Base-by-base conservation (phyloP, 345 rosid species). In the Iberis pinnata region DNA sequence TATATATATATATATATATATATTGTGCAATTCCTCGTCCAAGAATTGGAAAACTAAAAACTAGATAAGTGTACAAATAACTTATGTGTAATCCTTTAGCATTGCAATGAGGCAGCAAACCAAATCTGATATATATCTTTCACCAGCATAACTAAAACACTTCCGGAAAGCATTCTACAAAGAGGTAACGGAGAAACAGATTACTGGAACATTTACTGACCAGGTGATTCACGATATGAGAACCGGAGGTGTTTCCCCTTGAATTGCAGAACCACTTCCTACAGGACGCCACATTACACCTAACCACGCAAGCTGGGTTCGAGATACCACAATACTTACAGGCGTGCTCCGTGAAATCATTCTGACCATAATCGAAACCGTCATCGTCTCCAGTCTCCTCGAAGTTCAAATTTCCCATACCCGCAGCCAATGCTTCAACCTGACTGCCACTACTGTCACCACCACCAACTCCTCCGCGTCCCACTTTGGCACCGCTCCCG, bases 221-320 rank as follows among this genome's bases (percentile, higher is more conserved):
- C 78, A 93, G 73, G 60, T 93, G 99, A 75, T 93, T 93, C 48
- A 93, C 99, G 11, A 93, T 93, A 74, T 93, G 99, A 43, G 99
- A 93, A 25, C 99, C 99, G 0, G 97, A 93, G 18, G 99, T 93
- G 63, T 93, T 93, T 46, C 99, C 99, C 56, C 99, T 79, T 5
- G 99, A 93, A 73, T 93, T 93, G 60, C 99, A 93, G 61, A 93
- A 93, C 99, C 99, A 93, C 72, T 93, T 93, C 47, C 99, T 74
- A 63, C 99, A 93, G 0, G 99, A 93, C 9, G 99, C 94, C 49
- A 88, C 95, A 64, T 93, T 93, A 49, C 99, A 93, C 68, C 99
- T 76, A 26, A 83, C 99, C 29, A 93, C 99, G 38, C 99, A 93
- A 5, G 99, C 89, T 4, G 99, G 99, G 56, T 93, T 93, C 12